Conservation (phyloP, 2,329 filamentous ascomycete genomes). For the Sphaerulina populicola region DNA sequence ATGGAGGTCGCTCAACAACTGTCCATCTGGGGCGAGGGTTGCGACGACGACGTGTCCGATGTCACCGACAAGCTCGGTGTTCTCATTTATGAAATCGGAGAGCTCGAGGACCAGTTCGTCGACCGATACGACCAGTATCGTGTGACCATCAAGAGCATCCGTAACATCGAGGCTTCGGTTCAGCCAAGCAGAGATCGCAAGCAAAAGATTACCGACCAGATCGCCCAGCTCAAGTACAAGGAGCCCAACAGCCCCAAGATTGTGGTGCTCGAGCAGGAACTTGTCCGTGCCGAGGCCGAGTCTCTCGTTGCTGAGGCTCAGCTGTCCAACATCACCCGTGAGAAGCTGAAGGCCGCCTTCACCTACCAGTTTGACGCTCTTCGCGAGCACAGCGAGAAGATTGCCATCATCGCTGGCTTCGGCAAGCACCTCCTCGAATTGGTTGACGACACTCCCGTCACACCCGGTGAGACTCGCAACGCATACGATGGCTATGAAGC, state of each 20-base stretch:
- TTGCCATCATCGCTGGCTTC: slow-evolving; percentile 94
- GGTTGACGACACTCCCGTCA: slow-evolving; percentile 92
- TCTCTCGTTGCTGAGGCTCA: slow-evolving; percentile 98
- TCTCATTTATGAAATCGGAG: slow-evolving; percentile 94
- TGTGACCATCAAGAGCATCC: slow-evolving; percentile 97
- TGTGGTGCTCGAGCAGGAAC: slow-evolving; percentile 94
- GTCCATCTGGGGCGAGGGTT: slow-evolving; percentile 90
- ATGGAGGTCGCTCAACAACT: slow-evolving; percentile 99
- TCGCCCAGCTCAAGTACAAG: slow-evolving; percentile 98
- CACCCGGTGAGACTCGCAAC: slow-evolving; percentile 87
- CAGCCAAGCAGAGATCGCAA: slow-evolving; percentile 97
- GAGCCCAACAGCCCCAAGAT: slow-evolving; percentile 97
- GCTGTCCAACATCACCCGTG: slow-evolving; percentile 96
- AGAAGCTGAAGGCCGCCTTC: slow-evolving; percentile 98
- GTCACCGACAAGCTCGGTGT: slow-evolving; percentile 98
- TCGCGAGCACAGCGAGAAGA: slow-evolving; percentile 94
- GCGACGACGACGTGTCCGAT: slow-evolving; percentile 96
- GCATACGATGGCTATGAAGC: slow-evolving; percentile 98
- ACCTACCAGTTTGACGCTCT: slow-evolving; percentile 97
- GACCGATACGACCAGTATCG: slow-evolving; percentile 99
- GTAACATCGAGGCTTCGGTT: slow-evolving; percentile 97
- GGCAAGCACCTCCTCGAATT: slow-evolving; percentile 97
- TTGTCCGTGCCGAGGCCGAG: slow-evolving; percentile 95
- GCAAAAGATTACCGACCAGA: slow-evolving; percentile 98
- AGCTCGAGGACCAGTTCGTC: slow-evolving; percentile 96